These are phyloP conservation scores for Neofusicoccum sp. DNA, from an alignment of 2,329 filamentous ascomycete species.

Conservation along the genomic window DNA sequence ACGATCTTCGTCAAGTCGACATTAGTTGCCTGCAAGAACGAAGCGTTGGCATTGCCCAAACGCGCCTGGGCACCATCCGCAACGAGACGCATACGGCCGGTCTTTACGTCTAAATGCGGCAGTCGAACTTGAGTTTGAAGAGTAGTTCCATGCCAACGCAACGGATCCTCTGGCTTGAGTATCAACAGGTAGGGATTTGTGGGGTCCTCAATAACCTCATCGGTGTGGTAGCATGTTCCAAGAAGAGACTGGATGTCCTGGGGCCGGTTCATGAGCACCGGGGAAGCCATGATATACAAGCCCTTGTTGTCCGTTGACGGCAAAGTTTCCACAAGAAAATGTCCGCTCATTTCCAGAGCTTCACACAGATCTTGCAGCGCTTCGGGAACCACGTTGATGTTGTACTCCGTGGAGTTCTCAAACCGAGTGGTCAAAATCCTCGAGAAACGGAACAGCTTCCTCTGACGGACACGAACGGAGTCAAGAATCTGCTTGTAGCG, in stretches of 20 bases:
- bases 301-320: constrained; percentile 64
- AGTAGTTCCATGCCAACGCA: constrained; percentile 79
- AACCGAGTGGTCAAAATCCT: constrained; percentile 88
- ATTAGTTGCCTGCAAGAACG: constrained; percentile 75
- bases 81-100: constrained; percentile 81
- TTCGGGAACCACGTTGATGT: constrained; percentile 69
- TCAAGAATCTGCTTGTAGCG: constrained; percentile 94
- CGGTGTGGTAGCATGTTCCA: constrained; percentile 71
- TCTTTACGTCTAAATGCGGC: constrained; percentile 79
- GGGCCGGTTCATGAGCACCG: constrained; percentile 69
- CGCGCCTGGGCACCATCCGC: constrained; percentile 81
- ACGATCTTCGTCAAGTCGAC: constrained; percentile 85
- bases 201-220: constrained; percentile 68
- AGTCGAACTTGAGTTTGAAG: constrained; percentile 70
- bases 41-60: constrained; percentile 72
- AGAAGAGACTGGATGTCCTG: constrained; percentile 85
- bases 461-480: constrained; percentile 90
- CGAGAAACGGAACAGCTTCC: constrained; percentile 94
- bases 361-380: constrained; percentile 76
- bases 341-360: constrained; percentile 74
- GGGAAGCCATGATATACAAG: constrained; percentile 81
- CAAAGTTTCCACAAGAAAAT: constrained; percentile 71
- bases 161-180: constrained; percentile 72
- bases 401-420: constrained; percentile 95
- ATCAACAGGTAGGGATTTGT: constrained; percentile 83